These are phyloP conservation scores for Suillus spraguei DNA, from an alignment of 768 basidiomycete genomes.

Conservation along the genomic window DNA sequence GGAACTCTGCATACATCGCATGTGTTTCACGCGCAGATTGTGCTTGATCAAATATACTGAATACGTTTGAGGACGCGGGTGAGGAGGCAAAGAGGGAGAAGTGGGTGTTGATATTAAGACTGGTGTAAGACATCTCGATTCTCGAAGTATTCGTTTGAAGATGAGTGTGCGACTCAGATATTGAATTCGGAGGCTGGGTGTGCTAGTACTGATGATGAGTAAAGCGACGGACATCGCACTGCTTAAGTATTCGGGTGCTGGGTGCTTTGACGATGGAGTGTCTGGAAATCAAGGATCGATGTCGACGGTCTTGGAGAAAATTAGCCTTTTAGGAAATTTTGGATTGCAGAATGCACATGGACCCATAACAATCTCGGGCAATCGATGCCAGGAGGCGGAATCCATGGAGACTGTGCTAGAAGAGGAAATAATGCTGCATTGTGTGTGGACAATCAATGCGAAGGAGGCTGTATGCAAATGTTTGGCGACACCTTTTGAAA, in stretches of 20 bases:
- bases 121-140: conserved; percentile 34
- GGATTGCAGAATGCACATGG: not conserved
- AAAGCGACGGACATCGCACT: not conserved
- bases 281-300: not conserved
- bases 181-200: not conserved
- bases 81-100: conserved; percentile 24
- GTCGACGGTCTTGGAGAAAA: not conserved
- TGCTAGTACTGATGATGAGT: conserved; percentile 2
- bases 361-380: not conserved
- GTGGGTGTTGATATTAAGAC: conserved; percentile 5
- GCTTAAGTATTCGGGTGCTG: conserved; percentile 6
- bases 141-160: conserved; percentile 4
- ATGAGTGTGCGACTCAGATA: not conserved
- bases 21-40: conserved; percentile 41
- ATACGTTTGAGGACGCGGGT: conserved; percentile 29
- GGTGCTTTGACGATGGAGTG: conserved; percentile 5
- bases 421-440: conserved; percentile 1
- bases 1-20: conserved; percentile 40
- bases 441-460: not conserved
- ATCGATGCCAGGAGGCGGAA: not conserved
- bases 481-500: not conserved
- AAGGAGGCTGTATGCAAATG: not conserved
- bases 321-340: not conserved
- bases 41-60: conserved; percentile 36
- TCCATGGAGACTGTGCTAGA: not conserved